Evolutionary conservation across 176 grass and related monocot species (phyloP).

Genomic region (Cenchrus fungigraminus): DNA sequence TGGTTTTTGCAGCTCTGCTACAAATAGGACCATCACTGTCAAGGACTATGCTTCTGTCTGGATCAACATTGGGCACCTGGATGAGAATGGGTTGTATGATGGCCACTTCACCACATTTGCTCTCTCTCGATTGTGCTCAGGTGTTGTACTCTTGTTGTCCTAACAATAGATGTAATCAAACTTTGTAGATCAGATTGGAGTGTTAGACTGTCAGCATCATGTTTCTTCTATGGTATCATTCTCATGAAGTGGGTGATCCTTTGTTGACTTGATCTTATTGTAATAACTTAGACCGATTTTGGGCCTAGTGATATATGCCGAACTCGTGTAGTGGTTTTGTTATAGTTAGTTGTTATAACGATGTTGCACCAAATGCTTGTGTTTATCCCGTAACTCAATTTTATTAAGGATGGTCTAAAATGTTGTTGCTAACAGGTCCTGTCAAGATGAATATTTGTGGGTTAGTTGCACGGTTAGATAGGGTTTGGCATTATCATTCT

Average conservation of each 20-base stretch:
- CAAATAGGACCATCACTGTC: constrained; percentile 65
- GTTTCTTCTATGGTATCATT: neutral
- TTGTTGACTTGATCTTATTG: neutral
- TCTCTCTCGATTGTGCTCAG: constrained; percentile 78
- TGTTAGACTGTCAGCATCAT: neutral
- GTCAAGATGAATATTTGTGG: neutral
- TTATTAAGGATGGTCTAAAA: neutral
- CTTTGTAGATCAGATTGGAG: neutral
- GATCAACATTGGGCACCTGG: constrained; percentile 72
- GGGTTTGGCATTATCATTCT: neutral
- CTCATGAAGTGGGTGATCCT: neutral
- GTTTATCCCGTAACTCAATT: neutral
- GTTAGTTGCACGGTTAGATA: neutral
- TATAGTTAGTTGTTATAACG: neutral
- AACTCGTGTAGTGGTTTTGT: neutral
- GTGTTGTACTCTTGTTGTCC: constrained; percentile 24
- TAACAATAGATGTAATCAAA: neutral
- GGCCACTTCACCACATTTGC: constrained; percentile 69
- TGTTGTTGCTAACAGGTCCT: neutral
- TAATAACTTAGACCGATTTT: neutral
- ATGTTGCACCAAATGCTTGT: neutral
- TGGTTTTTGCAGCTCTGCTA: constrained; percentile 57
- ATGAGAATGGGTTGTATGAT: constrained; percentile 74
- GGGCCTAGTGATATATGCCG: neutral
- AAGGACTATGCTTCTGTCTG: constrained; percentile 87